Conservation (phyloP, 2,329 filamentous ascomycete genomes). For the Dendrostoma leiphaemia region DNA sequence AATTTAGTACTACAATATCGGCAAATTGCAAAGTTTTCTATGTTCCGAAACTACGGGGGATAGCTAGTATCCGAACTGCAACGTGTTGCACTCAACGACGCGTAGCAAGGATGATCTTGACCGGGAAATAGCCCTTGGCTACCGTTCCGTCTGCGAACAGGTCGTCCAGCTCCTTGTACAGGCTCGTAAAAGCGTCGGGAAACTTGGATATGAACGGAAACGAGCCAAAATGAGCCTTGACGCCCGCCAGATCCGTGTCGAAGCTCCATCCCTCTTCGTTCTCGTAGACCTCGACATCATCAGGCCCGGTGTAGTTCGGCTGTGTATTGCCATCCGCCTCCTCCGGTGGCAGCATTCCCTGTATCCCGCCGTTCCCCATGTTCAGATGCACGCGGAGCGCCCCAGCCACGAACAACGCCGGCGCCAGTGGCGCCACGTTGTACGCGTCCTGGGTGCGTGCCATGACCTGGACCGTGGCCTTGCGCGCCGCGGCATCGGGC, state of each 20-base stretch:
- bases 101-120: too few relatives aligned
- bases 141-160: too few relatives aligned
- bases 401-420: not conserved
- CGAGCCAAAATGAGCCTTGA: slow-evolving; percentile 1
- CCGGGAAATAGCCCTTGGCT: too few relatives aligned
- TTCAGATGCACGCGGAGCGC: not conserved
- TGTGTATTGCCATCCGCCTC: not conserved
- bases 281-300: slow-evolving; percentile 6
- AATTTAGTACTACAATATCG: too few relatives aligned
- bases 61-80: too few relatives aligned
- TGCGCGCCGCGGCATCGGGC: not conserved
- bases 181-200: too few relatives aligned
- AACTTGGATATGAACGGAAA: slow-evolving; percentile 5
- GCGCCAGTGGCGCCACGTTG: slow-evolving; percentile 3
- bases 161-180: too few relatives aligned
- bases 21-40: too few relatives aligned
- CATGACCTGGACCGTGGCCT: not conserved
- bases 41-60: too few relatives aligned
- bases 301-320: not conserved
- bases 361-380: not conserved
- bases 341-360: not conserved
- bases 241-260: not conserved
- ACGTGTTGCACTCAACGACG: too few relatives aligned
- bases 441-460: not conserved
- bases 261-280: slow-evolving; percentile 4